Percentiles rank a stretch among this genome's conserved stretches.
phyloP scores from a whole-genome alignment of 2,329 filamentous ascomycete species.

The Trichoderma harzianum region DNA sequence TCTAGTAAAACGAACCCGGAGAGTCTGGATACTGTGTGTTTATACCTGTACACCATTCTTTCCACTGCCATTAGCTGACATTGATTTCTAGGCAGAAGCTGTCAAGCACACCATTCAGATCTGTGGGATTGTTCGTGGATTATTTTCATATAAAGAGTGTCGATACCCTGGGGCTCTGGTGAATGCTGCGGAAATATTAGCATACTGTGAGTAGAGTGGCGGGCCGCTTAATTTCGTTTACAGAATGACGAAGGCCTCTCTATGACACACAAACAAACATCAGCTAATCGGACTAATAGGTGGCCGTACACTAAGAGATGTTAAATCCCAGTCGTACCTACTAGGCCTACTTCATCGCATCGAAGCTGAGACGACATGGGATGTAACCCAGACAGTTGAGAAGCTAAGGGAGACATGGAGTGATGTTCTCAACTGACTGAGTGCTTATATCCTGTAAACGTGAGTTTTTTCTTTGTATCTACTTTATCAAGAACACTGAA shows the following conservation, averaged over 20 bases:
- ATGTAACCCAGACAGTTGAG: not conserved
- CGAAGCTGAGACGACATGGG: conserved; percentile 6
- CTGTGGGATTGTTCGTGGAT: conserved; percentile 1
- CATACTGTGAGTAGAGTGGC: not conserved
- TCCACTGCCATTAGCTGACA: not conserved
- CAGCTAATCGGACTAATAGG: not conserved
- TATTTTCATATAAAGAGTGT: not conserved
- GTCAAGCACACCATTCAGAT: not conserved
- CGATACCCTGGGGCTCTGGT: conserved; percentile 8
- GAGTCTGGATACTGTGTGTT: not conserved
- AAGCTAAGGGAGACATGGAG: not conserved
- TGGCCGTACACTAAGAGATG: not conserved
- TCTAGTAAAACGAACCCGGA: not conserved
- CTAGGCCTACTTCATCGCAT: not conserved
- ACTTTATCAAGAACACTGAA: not conserved
- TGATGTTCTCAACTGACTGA: not conserved
- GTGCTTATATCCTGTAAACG: not conserved
- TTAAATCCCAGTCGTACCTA: not conserved
- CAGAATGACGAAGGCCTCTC: not conserved
- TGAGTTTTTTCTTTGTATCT: not conserved
- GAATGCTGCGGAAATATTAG: conserved; percentile 3
- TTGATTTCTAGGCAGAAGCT: not conserved
- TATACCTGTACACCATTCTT: too few species aligned
- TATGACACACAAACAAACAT: not conserved
- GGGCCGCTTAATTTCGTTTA: not conserved